phyloP scores from a whole-genome alignment of 805 yeast genomes.

The Ogataea neopini region DNA sequence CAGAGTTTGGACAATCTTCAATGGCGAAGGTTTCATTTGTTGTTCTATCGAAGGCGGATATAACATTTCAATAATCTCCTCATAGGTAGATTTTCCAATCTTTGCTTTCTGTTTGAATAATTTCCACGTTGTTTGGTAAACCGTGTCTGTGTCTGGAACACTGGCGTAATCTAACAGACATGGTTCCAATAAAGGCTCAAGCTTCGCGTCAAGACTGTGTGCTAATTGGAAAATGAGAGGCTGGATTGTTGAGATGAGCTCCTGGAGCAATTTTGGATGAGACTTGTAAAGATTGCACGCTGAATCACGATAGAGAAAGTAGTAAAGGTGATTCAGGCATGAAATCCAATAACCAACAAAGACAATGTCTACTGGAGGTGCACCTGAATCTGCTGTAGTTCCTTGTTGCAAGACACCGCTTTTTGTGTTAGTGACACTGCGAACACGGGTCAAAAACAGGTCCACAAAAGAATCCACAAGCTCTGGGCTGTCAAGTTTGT shows the following conservation, averaged over 20 bases:
- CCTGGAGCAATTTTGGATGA: slow-evolving; percentile 63
- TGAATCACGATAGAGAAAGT: slow-evolving; percentile 68
- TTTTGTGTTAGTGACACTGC: slow-evolving; percentile 59
- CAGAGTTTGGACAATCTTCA: slow-evolving; percentile 78
- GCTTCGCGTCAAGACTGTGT: slow-evolving; percentile 62
- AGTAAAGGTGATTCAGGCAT: slow-evolving; percentile 71
- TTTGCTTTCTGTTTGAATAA: slow-evolving; percentile 46
- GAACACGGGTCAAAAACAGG: slow-evolving; percentile 59
- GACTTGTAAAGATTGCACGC: slow-evolving; percentile 50
- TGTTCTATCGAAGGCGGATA: slow-evolving; percentile 83
- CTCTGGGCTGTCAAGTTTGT: slow-evolving; percentile 52
- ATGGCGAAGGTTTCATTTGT: slow-evolving; percentile 86
- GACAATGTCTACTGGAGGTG: slow-evolving; percentile 61
- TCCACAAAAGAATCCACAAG: slow-evolving; percentile 60
- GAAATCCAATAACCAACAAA: slow-evolving; percentile 86
- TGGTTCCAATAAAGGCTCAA: slow-evolving; percentile 58
- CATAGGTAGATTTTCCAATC: slow-evolving; percentile 50
- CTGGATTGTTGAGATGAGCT: slow-evolving; percentile 53
- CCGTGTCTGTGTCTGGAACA: slow-evolving; percentile 77
- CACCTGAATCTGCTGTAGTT: slow-evolving; percentile 9
- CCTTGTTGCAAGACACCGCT: slow-evolving; percentile 50
- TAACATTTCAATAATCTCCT: slow-evolving; percentile 71
- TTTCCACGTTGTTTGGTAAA: slow-evolving; percentile 72
- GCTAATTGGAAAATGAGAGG: slow-evolving; percentile 65
- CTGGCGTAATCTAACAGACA: slow-evolving; percentile 75